Evolutionary conservation across 192 early-diverging fungal genomes (phyloP).

Genomic region (Globomyces pollinis-pini): DNA sequence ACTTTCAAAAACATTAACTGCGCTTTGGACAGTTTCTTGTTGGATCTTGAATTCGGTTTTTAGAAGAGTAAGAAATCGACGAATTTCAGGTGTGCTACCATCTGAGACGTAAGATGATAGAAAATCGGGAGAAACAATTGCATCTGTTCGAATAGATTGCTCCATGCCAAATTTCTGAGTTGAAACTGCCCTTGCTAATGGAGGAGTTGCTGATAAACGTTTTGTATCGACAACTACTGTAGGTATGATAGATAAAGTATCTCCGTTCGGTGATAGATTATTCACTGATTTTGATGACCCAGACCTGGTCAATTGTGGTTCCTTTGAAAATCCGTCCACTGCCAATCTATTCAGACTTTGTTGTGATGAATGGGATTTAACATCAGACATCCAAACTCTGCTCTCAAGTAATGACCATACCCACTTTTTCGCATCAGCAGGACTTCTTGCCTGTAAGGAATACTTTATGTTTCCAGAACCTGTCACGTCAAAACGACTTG

Average conservation of each 20-base stretch:
- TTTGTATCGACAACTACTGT: neutral
- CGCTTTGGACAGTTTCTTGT: conserved; percentile 7
- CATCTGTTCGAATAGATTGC: neutral
- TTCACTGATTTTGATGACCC: neutral
- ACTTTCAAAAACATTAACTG: conserved; percentile 17
- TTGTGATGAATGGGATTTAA: neutral
- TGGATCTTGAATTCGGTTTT: conserved; percentile 29
- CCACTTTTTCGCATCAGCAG: conserved; percentile 75
- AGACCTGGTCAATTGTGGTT: too few relatives aligned
- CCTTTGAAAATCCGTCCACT: too few relatives aligned
- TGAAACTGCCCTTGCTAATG: neutral
- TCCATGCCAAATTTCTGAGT: neutral
- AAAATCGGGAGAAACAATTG: neutral
- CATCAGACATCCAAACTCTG: conserved; percentile 56
- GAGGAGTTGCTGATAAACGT: neutral
- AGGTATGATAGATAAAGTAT: neutral
- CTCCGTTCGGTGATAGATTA: neutral
- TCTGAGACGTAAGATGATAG: neutral
- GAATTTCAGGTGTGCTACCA: neutral
- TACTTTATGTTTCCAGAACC: conserved; percentile 71
- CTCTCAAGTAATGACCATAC: conserved; percentile 70
- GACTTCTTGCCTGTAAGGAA: conserved; percentile 55
- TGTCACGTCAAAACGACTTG: conserved; percentile 67
- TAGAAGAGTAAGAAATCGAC: conserved; percentile 16
- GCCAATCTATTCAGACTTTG: neutral